Evolutionary conservation across 805 yeast genomes (phyloP).

Genomic region (Nakazawaea molendinolei): DNA sequence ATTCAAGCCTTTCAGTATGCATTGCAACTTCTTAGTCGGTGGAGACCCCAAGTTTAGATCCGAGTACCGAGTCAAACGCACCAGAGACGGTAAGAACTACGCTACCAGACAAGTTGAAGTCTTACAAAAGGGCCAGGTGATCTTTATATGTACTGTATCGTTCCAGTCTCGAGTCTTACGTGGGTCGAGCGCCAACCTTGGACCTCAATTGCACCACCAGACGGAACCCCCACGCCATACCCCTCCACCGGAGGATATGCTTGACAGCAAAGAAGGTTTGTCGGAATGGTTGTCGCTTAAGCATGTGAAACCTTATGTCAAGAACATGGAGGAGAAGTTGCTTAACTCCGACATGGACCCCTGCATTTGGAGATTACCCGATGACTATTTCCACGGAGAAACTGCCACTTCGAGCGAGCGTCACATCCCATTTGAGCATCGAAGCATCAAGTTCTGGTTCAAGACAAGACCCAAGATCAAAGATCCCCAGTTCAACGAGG

Average conservation of each 20-base stretch:
- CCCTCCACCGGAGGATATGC: slow-evolving; percentile 21
- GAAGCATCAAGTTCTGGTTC: slow-evolving; percentile 7
- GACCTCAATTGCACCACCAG: slow-evolving; percentile 24
- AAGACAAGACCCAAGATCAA: slow-evolving; percentile 18
- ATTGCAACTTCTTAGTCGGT: slow-evolving; percentile 52
- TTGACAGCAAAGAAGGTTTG: slow-evolving; percentile 22
- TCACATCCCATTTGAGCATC: slow-evolving; percentile 1
- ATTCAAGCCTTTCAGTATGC: slow-evolving; percentile 57
- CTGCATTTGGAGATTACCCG: slow-evolving; percentile 26
- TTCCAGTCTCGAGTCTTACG: slow-evolving; percentile 28
- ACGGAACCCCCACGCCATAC: slow-evolving; percentile 21
- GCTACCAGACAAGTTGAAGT: slow-evolving; percentile 48
- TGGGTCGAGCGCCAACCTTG: slow-evolving; percentile 25
- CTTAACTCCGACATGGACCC: slow-evolving; percentile 24
- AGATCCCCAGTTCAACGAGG: slow-evolving; percentile 35
- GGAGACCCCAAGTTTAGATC: slow-evolving; percentile 42
- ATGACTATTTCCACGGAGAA: slow-evolving; percentile 23
- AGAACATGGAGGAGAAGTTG: slow-evolving; percentile 18
- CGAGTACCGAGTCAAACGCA: slow-evolving; percentile 43
- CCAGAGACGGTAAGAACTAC: slow-evolving; percentile 47
- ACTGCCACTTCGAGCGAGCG: not conserved
- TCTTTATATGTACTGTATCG: slow-evolving; percentile 46
- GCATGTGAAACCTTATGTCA: slow-evolving; percentile 17
- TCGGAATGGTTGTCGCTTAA: slow-evolving; percentile 20
- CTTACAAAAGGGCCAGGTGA: slow-evolving; percentile 43